Percentiles rank a stretch among this genome's conserved stretches.
These are phyloP conservation scores for Cyamopsis tetragonoloba DNA, from an alignment of 306 rosid genomes.

Conservation along the genomic window DNA sequence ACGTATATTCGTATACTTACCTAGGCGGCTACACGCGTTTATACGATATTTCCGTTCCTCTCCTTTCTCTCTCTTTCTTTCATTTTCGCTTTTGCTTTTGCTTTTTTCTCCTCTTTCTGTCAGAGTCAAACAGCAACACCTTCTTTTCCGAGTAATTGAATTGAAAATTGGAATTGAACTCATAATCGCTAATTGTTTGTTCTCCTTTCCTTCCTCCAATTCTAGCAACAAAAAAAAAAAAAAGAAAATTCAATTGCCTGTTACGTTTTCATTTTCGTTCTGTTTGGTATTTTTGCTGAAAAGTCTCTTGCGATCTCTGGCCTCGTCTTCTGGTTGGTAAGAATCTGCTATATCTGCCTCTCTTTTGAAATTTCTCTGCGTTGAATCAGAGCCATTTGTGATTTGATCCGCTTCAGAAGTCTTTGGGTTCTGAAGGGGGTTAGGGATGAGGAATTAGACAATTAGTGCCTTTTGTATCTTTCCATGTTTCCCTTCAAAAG, in stretches of 20 bases:
- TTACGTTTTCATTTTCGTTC: too few species aligned
- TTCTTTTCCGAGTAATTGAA: not conserved
- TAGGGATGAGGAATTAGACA: slow-evolving; percentile 15
- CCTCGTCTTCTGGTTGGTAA: slow-evolving; percentile 21
- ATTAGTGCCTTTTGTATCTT: slow-evolving; percentile 28
- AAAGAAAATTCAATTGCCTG: not conserved
- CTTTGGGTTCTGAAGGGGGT: not conserved
- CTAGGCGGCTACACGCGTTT: slow-evolving; percentile 17
- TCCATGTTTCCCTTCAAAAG: slow-evolving; percentile 10
- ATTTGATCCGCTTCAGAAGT: slow-evolving; percentile 2
- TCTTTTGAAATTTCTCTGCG: not conserved
- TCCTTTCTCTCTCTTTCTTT: not conserved
- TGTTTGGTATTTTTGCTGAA: not conserved
- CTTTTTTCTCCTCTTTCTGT: not conserved
- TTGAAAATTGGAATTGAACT: not conserved
- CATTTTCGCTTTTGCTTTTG: not conserved
- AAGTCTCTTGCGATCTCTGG: not conserved
- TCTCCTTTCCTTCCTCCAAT: not conserved
- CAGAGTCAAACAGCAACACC: slow-evolving; percentile 16
- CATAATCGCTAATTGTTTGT: not conserved
- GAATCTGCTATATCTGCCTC: slow-evolving; percentile 4
- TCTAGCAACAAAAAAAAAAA: too few species aligned
- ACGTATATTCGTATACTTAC: not conserved
- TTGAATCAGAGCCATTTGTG: slow-evolving; percentile 18
- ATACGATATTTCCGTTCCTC: not conserved